Percentiles rank a stretch among this genome's conserved stretches.
Evolutionary conservation across 331 rosid species (phyloP).

Genomic region (Prunus yedoensis): DNA sequence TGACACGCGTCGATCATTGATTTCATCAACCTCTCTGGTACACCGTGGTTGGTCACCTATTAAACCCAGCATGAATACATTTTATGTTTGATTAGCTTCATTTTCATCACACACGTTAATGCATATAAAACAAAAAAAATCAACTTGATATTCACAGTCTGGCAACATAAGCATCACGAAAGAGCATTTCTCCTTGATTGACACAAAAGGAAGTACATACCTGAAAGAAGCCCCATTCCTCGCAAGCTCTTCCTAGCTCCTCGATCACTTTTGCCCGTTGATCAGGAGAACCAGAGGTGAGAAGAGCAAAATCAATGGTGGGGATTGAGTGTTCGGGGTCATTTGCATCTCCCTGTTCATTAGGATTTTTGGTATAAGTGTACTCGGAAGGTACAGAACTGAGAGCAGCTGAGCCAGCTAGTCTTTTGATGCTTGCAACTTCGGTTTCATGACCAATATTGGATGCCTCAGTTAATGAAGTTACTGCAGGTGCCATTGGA

Average conservation of each 20-base stretch:
- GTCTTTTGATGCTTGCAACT: conserved; percentile 5
- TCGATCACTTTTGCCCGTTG: conserved; percentile 16
- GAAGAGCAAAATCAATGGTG: conserved; percentile 24
- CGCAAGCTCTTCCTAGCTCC: conserved; percentile 22
- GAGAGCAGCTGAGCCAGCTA: neutral
- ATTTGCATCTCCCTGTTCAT: conserved; percentile 8
- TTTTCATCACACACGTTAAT: no score
- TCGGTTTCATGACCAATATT: neutral
- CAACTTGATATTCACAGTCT: no score
- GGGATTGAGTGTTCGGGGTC: conserved; percentile 12
- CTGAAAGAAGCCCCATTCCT: conserved; percentile 24
- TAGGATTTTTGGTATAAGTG: neutral
- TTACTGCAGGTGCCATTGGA: neutral
- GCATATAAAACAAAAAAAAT: no score
- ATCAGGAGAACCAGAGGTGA: conserved; percentile 18
- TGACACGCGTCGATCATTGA: conserved; percentile 38
- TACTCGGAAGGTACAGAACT: neutral
- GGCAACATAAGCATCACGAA: no score
- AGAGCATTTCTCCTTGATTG: no score
- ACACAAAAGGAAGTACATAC: neutral
- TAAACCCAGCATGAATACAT: neutral
- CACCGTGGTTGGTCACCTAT: conserved; percentile 36
- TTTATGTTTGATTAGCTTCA: neutral
- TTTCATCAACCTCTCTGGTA: conserved; percentile 32
- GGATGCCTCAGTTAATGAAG: neutral